A percentile compares a stretch with the other conserved stretches of the same genome.
Conservation (phyloP, 108 stramenopile species). For the Parmales sp. region DNA sequence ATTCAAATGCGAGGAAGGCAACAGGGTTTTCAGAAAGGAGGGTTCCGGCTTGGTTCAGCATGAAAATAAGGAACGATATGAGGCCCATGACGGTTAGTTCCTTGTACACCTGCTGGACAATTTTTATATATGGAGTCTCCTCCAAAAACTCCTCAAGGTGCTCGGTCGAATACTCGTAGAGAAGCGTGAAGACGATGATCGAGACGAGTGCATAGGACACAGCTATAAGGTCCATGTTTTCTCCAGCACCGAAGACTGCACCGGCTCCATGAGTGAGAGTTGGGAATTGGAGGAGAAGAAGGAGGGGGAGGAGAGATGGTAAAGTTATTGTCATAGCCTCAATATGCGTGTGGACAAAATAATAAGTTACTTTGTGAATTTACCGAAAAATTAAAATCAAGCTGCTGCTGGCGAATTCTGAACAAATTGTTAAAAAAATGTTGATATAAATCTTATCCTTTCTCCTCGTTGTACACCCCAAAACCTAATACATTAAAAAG, state of each 20-base stretch:
- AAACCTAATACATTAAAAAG: no score
- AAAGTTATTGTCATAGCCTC: no score
- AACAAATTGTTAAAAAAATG: no score
- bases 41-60: not conserved
- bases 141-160: not conserved
- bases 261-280: not conserved
- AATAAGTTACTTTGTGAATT: no score
- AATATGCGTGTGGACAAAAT: no score
- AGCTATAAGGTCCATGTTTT: not conserved
- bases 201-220: not conserved
- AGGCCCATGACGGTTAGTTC: not conserved
- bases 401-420: no score
- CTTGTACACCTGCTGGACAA: not conserved
- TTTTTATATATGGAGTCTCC: not conserved
- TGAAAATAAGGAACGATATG: not conserved
- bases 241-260: not conserved
- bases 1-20: not conserved
- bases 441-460: no score
- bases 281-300: not conserved
- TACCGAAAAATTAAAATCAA: no score
- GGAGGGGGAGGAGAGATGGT: not conserved
- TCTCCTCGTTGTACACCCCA: no score
- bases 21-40: not conserved
- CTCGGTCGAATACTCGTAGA: not conserved
- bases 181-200: not conserved